Evolutionary conservation across 2,329 filamentous ascomycete genomes (phyloP), one percentile per base, ranked within the genome.

Genomic region (Lasiodiplodia sp.): DNA sequence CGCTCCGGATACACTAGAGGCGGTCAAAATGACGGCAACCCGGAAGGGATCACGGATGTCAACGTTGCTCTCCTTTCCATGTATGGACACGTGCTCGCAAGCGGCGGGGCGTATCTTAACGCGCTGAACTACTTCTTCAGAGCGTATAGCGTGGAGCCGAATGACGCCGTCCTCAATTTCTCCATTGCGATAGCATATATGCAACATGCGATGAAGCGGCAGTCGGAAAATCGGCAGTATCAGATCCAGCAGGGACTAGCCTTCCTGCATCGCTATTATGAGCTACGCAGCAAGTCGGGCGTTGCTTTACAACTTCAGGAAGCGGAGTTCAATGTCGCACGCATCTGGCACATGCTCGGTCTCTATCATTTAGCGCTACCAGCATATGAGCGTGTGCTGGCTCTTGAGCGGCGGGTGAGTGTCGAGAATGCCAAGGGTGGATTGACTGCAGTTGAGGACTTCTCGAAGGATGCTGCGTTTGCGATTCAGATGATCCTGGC

Each of bases 71-170:
- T 98, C 11, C 86, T 99, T 14, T 91, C 94, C 78, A 86, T 97
- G 0, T 98, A 97, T 76, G 96, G 92, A 0, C 92, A 98, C 76
- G 93, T 97, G 70, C 85, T 97, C 5, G 94, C 93, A 74, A 91
- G 90, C 0, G 93, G 93, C 2, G 92, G 91, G 62, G 93, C 91
- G 72, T 97, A 96, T 80, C 89, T 89, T 16, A 92, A 91, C 73
- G 92, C 96, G 0, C 82, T 98, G 40, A 94, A 92, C 73, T 98
- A 97, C 82, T 97, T 97, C 76, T 89, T 94, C 74, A 82, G 85
- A 40, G 84, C 82, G 10, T 79, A 81, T 67, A 88, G 92, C 1
- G 81, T 97, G 2, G 90, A 94, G 71, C 91, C 92, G 0, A 80
- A 86, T 8, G 96, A 97, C 75, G 86, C 91, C 0, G 88, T 92